A percentile compares a stretch with the other conserved stretches of the same genome.
These are phyloP conservation scores for Dioszegia aurantiaca DNA, from an alignment of 768 basidiomycete genomes.

Conservation along the genomic window DNA sequence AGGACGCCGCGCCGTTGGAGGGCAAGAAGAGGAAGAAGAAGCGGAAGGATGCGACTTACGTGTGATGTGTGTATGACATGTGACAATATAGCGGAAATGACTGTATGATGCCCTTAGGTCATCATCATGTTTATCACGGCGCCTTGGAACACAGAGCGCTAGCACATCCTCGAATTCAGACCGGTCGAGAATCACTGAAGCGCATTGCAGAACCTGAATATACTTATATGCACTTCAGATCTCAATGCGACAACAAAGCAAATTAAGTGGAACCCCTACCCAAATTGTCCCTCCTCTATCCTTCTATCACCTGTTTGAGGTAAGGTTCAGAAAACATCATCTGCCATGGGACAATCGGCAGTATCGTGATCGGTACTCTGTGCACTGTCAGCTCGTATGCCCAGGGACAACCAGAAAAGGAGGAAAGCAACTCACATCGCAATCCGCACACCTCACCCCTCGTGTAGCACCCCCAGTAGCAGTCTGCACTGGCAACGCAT, in stretches of 20 bases:
- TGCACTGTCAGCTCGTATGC: not conserved
- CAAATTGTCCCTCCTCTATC: too few species aligned
- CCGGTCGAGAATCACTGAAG: too few species aligned
- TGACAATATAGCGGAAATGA: too few species aligned
- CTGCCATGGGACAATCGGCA: constrained; percentile 48
- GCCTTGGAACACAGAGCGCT: too few species aligned
- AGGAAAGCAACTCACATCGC: constrained; percentile 41
- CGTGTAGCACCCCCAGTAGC: constrained; percentile 17
- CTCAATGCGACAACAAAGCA: too few species aligned
- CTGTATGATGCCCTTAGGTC: too few species aligned
- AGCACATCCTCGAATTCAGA: not conserved
- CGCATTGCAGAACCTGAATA: too few species aligned
- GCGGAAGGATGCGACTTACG: not conserved
- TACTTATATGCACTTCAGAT: too few species aligned
- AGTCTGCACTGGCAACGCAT: constrained; percentile 10
- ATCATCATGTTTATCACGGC: too few species aligned
- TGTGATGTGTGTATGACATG: too few species aligned
- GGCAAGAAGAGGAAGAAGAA: constrained; percentile 13
- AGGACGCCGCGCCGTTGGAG: too few species aligned
- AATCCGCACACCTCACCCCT: constrained; percentile 48
- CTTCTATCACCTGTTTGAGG: not conserved
- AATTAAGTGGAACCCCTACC: too few species aligned
- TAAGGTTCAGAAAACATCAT: constrained; percentile 42
- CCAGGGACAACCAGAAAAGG: not conserved
- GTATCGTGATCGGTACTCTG: constrained; percentile 46